Percentiles rank a stretch among this genome's conserved stretches.
These are phyloP conservation scores for Sistotremastrum niveocremeum DNA, from an alignment of 768 basidiomycete species.

Conservation along the genomic window DNA sequence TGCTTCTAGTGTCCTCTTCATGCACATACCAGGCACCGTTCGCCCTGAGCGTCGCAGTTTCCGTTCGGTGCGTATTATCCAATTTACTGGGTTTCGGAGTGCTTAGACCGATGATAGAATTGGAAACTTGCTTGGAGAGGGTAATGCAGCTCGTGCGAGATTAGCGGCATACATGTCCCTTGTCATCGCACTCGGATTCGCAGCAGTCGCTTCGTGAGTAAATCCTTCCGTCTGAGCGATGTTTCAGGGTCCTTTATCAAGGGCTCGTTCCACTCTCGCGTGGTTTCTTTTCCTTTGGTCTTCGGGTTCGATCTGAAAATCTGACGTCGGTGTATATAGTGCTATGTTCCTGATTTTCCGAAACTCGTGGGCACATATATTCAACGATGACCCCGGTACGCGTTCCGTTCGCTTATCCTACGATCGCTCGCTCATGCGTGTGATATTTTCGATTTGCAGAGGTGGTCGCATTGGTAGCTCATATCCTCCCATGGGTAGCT, in stretches of 20 bases:
- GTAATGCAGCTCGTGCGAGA: slow-evolving; percentile 57
- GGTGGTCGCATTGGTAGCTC: slow-evolving; percentile 45
- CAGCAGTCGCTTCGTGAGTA: slow-evolving; percentile 47
- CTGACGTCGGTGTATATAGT: slow-evolving; percentile 17
- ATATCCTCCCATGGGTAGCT: slow-evolving; percentile 62
- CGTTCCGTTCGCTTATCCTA: slow-evolving; percentile 36
- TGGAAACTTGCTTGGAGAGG: slow-evolving; percentile 80
- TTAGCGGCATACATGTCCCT: slow-evolving; percentile 54
- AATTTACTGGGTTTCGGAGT: background rate
- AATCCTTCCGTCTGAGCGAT: slow-evolving; percentile 1
- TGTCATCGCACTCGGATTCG: slow-evolving; percentile 49
- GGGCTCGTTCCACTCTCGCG: background rate
- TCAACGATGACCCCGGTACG: slow-evolving; percentile 45
- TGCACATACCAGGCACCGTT: slow-evolving; percentile 77
- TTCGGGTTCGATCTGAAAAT: too few relatives aligned
- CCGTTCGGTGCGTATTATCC: slow-evolving; percentile 50
- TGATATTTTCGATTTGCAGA: slow-evolving; percentile 18
- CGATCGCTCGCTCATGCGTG: background rate
- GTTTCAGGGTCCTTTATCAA: background rate
- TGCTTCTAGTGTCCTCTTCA: slow-evolving; percentile 64
- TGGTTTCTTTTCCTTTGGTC: background rate
- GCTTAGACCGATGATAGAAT: slow-evolving; percentile 31
- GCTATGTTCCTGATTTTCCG: slow-evolving; percentile 46
- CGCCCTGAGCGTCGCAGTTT: slow-evolving; percentile 67
- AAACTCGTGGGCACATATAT: slow-evolving; percentile 55